These are phyloP conservation scores for Selaginella tamariscina DNA, from an alignment of 75 land plant species.

Conservation along the genomic window DNA sequence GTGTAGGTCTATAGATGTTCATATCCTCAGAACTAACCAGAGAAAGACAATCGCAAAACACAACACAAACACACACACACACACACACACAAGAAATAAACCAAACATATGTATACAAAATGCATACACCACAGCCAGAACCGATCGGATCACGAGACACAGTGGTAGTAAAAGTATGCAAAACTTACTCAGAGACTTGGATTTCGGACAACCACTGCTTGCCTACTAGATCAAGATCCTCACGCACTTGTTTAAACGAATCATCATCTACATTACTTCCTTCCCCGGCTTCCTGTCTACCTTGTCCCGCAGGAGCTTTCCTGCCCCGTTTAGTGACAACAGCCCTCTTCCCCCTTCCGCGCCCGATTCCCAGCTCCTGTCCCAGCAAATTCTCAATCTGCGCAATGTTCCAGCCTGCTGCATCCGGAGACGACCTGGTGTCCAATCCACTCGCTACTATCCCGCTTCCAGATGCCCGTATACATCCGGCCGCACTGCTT, in stretches of 20 bases:
- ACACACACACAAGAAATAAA: too few species aligned
- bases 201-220: neutral
- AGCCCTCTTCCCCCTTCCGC: neutral
- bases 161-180: neutral
- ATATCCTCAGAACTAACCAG: too few species aligned
- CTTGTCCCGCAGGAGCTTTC: neutral
- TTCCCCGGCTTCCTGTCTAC: neutral
- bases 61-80: too few species aligned
- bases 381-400: neutral
- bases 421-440: too few species aligned
- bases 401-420: neutral
- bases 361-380: too few species aligned
- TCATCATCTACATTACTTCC: neutral
- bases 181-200: neutral
- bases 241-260: neutral
- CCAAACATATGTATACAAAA: too few species aligned
- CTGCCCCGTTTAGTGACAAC: neutral
- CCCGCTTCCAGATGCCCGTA: too few species aligned
- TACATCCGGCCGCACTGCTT: neutral
- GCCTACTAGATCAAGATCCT: neutral
- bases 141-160: too few species aligned
- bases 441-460: too few species aligned
- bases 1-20: too few species aligned
- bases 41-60: too few species aligned
- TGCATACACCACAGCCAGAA: too few species aligned